Evolutionary conservation across 2,329 filamentous ascomycete genomes (phyloP).

Genomic region (Paraphaeosphaeria minitans): DNA sequence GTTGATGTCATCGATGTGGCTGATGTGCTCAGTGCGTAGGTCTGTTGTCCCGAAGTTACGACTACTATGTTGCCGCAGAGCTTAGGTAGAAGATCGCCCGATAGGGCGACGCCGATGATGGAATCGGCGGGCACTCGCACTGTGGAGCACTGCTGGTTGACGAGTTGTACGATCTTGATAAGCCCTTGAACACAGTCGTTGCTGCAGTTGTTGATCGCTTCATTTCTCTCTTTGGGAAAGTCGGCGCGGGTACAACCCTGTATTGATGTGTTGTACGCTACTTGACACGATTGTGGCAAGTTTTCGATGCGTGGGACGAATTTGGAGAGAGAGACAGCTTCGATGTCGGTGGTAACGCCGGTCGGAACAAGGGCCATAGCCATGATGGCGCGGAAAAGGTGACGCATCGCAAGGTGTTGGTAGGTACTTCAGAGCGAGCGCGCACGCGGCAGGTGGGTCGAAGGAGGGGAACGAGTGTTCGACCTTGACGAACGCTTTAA

Average conservation of each 20-base stretch:
- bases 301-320: constrained; percentile 51
- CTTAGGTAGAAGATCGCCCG: constrained; percentile 43
- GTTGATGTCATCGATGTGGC: constrained; percentile 7
- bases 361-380: constrained; percentile 31
- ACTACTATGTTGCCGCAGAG: constrained; percentile 47
- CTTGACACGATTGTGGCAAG: constrained; percentile 47
- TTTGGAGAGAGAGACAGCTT: constrained; percentile 51
- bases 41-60: constrained; percentile 9
- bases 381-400: constrained; percentile 23
- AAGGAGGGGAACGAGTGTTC: constrained; percentile 8
- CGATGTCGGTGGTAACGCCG: constrained; percentile 26
- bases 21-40: constrained; percentile 2
- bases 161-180: constrained; percentile 37
- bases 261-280: constrained; percentile 50
- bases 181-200: constrained; percentile 49
- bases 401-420: constrained; percentile 29
- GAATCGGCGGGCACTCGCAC: constrained; percentile 46
- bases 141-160: constrained; percentile 41
- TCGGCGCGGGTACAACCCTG: constrained; percentile 48
- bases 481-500: constrained; percentile 16
- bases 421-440: constrained; percentile 14
- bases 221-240: constrained; percentile 33
- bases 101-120: constrained; percentile 51
- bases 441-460: constrained; percentile 15
- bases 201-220: constrained; percentile 36